These are phyloP conservation scores for Pedinophyceae sp. DNA, from an alignment of 139 green algal genomes.

Conservation along the genomic window DNA sequence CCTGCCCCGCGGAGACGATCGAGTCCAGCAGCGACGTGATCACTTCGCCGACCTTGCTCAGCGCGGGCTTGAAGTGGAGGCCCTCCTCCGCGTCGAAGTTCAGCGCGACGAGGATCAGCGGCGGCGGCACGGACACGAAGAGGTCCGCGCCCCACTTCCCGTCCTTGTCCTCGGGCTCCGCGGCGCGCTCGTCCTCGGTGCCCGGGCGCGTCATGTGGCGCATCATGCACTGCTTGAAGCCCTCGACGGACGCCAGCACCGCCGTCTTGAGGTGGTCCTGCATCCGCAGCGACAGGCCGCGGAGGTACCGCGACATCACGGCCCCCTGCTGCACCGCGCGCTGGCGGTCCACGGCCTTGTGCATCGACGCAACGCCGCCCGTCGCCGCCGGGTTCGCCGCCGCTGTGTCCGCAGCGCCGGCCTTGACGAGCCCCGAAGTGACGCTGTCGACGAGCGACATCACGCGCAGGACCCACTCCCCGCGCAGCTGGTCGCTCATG, in stretches of 20 bases:
- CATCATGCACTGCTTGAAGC: slow-evolving; percentile 13
- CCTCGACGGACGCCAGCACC: slow-evolving; percentile 23
- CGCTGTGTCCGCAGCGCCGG: neutral
- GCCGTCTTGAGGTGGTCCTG: slow-evolving; percentile 35
- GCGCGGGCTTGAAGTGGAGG: slow-evolving; percentile 24
- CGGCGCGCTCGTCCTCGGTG: neutral
- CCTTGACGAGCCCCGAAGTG: neutral
- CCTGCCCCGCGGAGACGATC: slow-evolving; percentile 19
- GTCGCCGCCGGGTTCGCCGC: slow-evolving; percentile 7
- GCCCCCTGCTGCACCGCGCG: slow-evolving; percentile 6
- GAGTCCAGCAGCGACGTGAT: slow-evolving; percentile 35
- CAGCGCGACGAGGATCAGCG: slow-evolving; percentile 31
- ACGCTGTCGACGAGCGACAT: slow-evolving; percentile 3
- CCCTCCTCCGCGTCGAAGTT: slow-evolving; percentile 11
- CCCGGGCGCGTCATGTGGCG: no score
- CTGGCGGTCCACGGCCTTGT: slow-evolving; percentile 2
- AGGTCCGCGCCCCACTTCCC: slow-evolving; percentile 29
- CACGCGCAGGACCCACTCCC: slow-evolving; percentile 50
- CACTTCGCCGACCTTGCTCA: slow-evolving; percentile 25
- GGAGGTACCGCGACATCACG: slow-evolving; percentile 29
- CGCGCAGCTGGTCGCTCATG: slow-evolving; percentile 24
- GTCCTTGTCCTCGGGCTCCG: neutral
- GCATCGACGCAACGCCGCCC: slow-evolving; percentile 8
- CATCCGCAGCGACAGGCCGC: slow-evolving; percentile 45
- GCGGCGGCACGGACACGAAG: slow-evolving; percentile 19